A percentile compares a stretch with the other conserved stretches of the same genome.
These are phyloP conservation scores for Punica granatum DNA, from an alignment of 345 rosid genomes.

Conservation along the genomic window DNA sequence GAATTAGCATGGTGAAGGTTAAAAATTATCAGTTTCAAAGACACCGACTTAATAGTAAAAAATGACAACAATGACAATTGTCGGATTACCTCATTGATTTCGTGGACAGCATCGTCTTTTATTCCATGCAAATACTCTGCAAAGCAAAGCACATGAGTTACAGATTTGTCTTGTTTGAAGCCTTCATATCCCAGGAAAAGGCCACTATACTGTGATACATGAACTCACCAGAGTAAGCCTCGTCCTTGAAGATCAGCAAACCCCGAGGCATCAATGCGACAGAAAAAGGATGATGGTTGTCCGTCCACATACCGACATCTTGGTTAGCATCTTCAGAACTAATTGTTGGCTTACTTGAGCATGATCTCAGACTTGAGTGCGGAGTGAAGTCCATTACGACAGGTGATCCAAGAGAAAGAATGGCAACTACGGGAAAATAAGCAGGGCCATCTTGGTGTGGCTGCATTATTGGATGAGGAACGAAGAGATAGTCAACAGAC, in stretches of 20 bases:
- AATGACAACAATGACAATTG: background rate
- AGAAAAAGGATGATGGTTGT: slow-evolving; percentile 45
- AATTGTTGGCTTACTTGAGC: slow-evolving; percentile 5
- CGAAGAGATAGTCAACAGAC: background rate
- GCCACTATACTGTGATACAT: background rate
- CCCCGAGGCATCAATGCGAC: slow-evolving; percentile 72
- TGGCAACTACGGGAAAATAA: slow-evolving; percentile 83
- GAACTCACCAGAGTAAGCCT: slow-evolving; percentile 50
- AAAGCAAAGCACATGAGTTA: slow-evolving; percentile 9
- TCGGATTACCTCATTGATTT: slow-evolving; percentile 35
- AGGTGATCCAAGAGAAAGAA: slow-evolving; percentile 76
- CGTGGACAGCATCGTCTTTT: slow-evolving; percentile 43
- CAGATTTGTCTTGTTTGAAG: background rate
- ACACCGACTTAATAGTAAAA: background rate
- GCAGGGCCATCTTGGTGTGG: slow-evolving; percentile 97
- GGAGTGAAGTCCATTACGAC: slow-evolving; percentile 82
- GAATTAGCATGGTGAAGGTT: background rate
- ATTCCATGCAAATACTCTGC: slow-evolving; percentile 84
- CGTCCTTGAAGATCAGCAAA: slow-evolving; percentile 78
- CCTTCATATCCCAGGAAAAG: background rate
- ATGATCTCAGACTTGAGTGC: slow-evolving; percentile 45
- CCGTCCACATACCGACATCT: slow-evolving; percentile 19
- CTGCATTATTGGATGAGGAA: slow-evolving; percentile 27
- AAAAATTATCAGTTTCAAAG: background rate
- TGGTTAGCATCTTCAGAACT: slow-evolving; percentile 10